Evolutionary conservation across 257 asterid genomes (phyloP).

Genomic region (Solanum raphanifolium): DNA sequence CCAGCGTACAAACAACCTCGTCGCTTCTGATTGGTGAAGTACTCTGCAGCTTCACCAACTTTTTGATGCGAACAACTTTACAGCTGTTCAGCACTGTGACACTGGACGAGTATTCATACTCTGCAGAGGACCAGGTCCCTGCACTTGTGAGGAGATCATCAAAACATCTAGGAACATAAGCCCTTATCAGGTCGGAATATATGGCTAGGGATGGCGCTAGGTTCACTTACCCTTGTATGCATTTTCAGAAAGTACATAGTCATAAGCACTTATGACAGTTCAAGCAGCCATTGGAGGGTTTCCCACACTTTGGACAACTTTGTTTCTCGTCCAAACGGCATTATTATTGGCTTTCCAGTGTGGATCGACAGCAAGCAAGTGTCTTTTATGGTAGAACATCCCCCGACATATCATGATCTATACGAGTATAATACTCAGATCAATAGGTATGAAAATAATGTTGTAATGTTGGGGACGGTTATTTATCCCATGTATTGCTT

Average conservation of each 20-base stretch:
- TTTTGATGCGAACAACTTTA: no score
- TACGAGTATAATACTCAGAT: background rate
- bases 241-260: background rate
- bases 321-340: background rate
- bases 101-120: no score
- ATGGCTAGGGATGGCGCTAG: background rate
- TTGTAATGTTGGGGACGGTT: background rate
- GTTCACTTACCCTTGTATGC: background rate
- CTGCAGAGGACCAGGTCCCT: no score
- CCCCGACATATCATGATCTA: background rate
- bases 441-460: background rate
- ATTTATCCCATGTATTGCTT: background rate
- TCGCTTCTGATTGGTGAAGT: no score
- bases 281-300: background rate
- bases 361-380: background rate
- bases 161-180: no score
- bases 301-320: background rate
- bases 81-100: no score
- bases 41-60: no score
- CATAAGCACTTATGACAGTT: background rate
- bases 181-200: background rate
- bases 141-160: no score
- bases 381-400: background rate
- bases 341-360: background rate
- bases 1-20: no score